Conservation (phyloP, 495 filamentous ascomycete genomes). For the Tuber aestivum region DNA sequence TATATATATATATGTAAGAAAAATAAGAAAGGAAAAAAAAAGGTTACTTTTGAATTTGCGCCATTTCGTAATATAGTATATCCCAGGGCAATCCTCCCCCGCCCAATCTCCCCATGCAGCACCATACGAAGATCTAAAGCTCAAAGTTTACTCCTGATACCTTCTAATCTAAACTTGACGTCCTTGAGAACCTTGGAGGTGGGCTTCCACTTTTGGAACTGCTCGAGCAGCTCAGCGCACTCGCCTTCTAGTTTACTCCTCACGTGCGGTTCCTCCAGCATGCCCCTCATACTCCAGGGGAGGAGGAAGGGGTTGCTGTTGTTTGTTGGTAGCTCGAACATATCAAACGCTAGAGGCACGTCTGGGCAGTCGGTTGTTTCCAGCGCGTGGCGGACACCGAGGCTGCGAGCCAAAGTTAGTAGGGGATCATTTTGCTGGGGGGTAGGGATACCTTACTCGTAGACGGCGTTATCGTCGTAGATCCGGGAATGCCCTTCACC, state of each 20-base stretch:
- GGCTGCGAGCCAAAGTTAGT: slow-evolving; percentile 47
- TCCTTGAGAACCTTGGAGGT: slow-evolving; percentile 83
- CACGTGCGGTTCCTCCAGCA: slow-evolving; percentile 89
- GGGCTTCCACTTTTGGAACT: slow-evolving; percentile 94
- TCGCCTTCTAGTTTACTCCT: slow-evolving; percentile 69
- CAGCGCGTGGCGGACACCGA: slow-evolving; percentile 77
- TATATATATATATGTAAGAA: too few relatives aligned
- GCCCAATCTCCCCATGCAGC: background rate
- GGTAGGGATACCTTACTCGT: slow-evolving; percentile 56
- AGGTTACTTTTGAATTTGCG: slow-evolving; percentile 3
- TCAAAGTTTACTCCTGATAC: slow-evolving; percentile 51
- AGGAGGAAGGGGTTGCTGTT: slow-evolving; percentile 75
- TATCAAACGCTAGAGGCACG: slow-evolving; percentile 51
- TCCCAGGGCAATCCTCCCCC: background rate
- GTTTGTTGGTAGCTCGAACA: slow-evolving; percentile 49
- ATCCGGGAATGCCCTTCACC: slow-evolving; percentile 91
- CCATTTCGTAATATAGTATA: background rate
- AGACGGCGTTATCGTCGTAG: slow-evolving; percentile 86
- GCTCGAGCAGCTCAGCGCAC: slow-evolving; percentile 67
- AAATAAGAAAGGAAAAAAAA: background rate
- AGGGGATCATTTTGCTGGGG: background rate
- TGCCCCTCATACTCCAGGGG: slow-evolving; percentile 87
- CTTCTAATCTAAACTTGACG: slow-evolving; percentile 92
- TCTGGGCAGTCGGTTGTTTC: slow-evolving; percentile 65
- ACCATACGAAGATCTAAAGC: background rate